Evolutionary conservation across 352 stramenopile species (phyloP).

Genomic region (Phytopythium vexans): DNA sequence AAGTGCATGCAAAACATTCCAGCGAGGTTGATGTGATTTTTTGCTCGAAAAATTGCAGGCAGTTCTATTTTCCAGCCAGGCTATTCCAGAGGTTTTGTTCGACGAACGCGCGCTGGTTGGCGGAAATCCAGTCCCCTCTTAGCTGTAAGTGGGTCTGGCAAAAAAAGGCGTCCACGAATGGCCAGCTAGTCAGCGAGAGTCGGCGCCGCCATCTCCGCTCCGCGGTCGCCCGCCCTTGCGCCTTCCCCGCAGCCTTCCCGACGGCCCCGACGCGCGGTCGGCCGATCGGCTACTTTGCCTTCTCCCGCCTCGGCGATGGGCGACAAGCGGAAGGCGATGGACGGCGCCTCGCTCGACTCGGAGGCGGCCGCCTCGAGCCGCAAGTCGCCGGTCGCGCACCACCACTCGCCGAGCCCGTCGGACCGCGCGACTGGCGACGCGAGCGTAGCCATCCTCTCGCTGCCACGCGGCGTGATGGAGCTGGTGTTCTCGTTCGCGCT

Average conservation of each 20-base stretch:
- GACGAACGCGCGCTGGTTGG: neutral
- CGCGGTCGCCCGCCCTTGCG: too few species aligned
- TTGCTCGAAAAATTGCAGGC: neutral
- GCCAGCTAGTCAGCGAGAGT: too few species aligned
- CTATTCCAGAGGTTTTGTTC: constrained; percentile 1
- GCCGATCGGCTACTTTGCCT: neutral
- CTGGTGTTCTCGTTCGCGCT: constrained; percentile 50
- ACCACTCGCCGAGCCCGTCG: too few species aligned
- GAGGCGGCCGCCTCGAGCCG: neutral
- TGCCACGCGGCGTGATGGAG: constrained; percentile 50
- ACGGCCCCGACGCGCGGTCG: too few species aligned
- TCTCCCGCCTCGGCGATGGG: neutral
- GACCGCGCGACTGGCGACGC: neutral
- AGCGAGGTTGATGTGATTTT: neutral
- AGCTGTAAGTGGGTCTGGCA: neutral
- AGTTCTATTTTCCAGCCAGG: neutral
- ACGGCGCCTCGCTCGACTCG: neutral
- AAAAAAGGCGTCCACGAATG: neutral
- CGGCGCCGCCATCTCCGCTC: too few species aligned
- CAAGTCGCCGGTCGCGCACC: too few species aligned
- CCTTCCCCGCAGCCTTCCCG: too few species aligned
- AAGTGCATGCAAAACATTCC: too few species aligned
- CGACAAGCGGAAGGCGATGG: constrained; percentile 2
- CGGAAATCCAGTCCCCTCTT: neutral
- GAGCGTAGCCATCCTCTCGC: constrained; percentile 5